These are phyloP conservation scores for Pseudofabraea citricarpa DNA, from an alignment of 2,329 filamentous ascomycete genomes.

Conservation along the genomic window DNA sequence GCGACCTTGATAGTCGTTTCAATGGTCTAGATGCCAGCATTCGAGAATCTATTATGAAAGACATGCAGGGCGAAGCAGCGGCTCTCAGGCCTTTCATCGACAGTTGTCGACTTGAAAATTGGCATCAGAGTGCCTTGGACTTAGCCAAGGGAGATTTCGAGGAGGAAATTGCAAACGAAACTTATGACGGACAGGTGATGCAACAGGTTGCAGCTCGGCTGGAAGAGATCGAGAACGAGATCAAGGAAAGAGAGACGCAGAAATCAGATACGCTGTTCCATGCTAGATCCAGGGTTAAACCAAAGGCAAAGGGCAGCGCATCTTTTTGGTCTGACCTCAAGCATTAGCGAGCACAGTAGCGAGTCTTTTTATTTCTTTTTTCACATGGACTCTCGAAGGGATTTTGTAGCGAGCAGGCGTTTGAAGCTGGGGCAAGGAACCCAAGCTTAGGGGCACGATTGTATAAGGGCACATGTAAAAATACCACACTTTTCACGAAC, in stretches of 20 bases:
- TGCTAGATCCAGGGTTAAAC: constrained; percentile 16
- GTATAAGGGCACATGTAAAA: too few species aligned
- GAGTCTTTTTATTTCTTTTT: too few species aligned
- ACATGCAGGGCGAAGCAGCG: constrained; percentile 69
- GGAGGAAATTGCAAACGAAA: constrained; percentile 25
- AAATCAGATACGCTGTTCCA: constrained; percentile 20
- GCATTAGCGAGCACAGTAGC: too few species aligned
- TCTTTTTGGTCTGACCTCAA: too few species aligned
- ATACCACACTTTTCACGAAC: too few species aligned
- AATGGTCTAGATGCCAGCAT: constrained; percentile 56
- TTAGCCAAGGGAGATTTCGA: constrained; percentile 33
- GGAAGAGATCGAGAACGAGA: constrained; percentile 19
- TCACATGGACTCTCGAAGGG: too few species aligned
- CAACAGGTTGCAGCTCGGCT: constrained; percentile 15
- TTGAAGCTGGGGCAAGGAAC: too few species aligned
- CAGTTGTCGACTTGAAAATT: constrained; percentile 64
- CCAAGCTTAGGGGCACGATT: too few species aligned
- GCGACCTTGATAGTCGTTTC: constrained; percentile 58
- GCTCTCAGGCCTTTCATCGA: constrained; percentile 60
- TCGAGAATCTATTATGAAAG: constrained; percentile 62
- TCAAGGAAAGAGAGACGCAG: constrained; percentile 22
- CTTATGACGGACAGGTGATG: constrained; percentile 18
- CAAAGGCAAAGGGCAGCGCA: not conserved
- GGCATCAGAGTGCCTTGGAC: constrained; percentile 46
- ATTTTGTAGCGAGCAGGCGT: too few species aligned